Base-by-base conservation (phyloP, 2,329 filamentous ascomycete species). In the Albophoma yamanashiensis region DNA sequence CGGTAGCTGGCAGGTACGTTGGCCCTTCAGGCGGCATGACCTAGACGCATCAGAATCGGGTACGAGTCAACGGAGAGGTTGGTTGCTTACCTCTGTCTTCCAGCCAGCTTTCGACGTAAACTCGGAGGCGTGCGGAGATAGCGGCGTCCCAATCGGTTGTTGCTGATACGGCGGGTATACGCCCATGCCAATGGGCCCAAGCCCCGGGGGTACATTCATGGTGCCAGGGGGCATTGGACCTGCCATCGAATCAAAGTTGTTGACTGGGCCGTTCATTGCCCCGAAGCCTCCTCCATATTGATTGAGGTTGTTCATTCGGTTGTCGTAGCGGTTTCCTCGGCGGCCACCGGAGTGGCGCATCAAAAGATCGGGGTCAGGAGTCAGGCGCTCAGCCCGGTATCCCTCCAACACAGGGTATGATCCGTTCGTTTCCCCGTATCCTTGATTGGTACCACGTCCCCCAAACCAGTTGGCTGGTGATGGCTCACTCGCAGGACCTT, bases 1-100 rank as follows among this genome's bases (percentile, higher is more conserved):
- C 94, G 8, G 89, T 89, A 4, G 92, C 88, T 14, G 89, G 87
- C 36, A 97, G 78, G 71, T 95, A 97, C 1, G 90, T 94, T 68
- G 88, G 86, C 34, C 82, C 82, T 62, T 88, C 84, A 0, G 79
- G 70, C 25, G 77, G 69, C 61, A 77, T 68, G 60, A 78, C 71
- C 81, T 84, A 64, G 57, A 62, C 59, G 22, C 56, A 59, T 67
- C 61, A 70, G 62, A 27, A 43, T n/a, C 52, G 7, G 17, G 40
- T 25, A 5, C n/a, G 25, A 34, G 38, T 25, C 20, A 12, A 3
- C 3, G 42, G 22, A 14, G 9, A 15, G 56, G 3, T 42, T 5
- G 11, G 31, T 40, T 56, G 70, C 75, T 69, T 70, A 80, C 81
- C 75, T 86, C 81, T 65, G 72, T 75, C 69, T 84, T 85, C 86